Evolutionary conservation across 2,329 filamentous ascomycete species (phyloP), one percentile per base, ranked within the genome.

Genomic region (Podosphaera xanthii): DNA sequence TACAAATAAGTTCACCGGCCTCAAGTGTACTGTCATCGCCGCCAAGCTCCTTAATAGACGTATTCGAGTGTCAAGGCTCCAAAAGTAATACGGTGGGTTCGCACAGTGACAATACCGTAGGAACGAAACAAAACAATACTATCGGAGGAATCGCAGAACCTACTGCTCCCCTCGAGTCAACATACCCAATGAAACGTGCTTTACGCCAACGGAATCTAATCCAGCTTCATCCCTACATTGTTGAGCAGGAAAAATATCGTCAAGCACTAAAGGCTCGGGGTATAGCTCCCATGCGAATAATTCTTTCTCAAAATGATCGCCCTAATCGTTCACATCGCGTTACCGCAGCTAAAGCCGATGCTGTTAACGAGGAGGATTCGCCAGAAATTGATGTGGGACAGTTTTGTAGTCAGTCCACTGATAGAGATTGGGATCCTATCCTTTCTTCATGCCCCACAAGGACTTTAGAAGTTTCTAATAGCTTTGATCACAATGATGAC

Each of bases 1-100:
- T 72, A n/a, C 67, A 67, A 44, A 63, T 70, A 42, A 70, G 68
- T 14, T 70, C 70, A 3, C 65, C 69, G 3, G 65, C 64, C 10
- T 67, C 63, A 14, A 70, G 67, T 46, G 65, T 67, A 12, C 63
- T 67, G 46, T 60, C 67, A 38, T 67, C 65, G 42, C 62, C 60
- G 8, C 62, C 65, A 33, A 48, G 33, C 35, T 38, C 53, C n/a
- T 40, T 56, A 9, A 7, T 22, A 8, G 53, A 56, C 4, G 34
- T 22, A 7, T 56, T 40, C 22, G 53, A 56, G 10, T 56, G 22
- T 56, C 34, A 56, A 40, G 30, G 35, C 40, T 6, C 53, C 9
- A 56, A 30, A 10, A 36, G 34, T 34, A 44, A 44, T 12, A 44
- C 3, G 10, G n/a, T 12, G 40, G 10, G 10, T 12, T 12, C 40